These are phyloP conservation scores for Venturia carpophila DNA, from an alignment of 2,329 filamentous ascomycete genomes.

Conservation along the genomic window DNA sequence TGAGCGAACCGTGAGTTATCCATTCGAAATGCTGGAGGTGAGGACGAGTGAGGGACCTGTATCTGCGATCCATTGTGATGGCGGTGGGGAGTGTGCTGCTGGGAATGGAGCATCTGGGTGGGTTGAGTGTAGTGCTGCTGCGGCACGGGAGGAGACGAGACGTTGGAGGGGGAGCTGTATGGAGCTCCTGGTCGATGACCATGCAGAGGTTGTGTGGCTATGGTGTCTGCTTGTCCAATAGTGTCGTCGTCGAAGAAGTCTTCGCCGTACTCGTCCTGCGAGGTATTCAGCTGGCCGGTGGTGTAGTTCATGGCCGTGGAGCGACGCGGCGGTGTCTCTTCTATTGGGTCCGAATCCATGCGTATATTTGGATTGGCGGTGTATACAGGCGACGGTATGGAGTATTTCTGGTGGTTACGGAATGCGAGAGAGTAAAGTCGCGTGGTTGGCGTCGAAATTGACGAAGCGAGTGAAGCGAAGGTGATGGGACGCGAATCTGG, in stretches of 20 bases:
- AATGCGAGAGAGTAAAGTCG: background rate
- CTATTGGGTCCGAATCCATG: conserved; percentile 19
- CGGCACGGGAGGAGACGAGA: conserved; percentile 14
- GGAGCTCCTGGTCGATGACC: conserved; percentile 21
- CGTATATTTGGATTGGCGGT: background rate
- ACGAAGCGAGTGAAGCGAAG: background rate
- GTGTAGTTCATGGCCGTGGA: conserved; percentile 20
- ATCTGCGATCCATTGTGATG: conserved; percentile 11
- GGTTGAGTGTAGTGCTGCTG: conserved; percentile 44
- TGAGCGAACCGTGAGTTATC: conserved; percentile 3
- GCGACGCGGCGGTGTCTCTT: conserved; percentile 15
- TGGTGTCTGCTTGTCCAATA: conserved; percentile 44
- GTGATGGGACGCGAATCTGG: background rate
- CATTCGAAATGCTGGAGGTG: conserved; percentile 9
- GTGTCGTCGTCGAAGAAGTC: conserved; percentile 41
- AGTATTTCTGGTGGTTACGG: background rate
- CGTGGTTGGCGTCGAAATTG: background rate
- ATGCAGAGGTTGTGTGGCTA: conserved; percentile 39
- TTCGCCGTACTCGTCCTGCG: conserved; percentile 40
- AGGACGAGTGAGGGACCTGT: conserved; percentile 13
- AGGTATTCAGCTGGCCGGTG: conserved; percentile 28
- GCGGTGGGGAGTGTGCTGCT: conserved; percentile 3
- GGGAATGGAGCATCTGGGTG: conserved; percentile 46
- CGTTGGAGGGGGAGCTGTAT: conserved; percentile 19
- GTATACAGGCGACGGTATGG: background rate